Evolutionary conservation across 2,329 filamentous ascomycete species (phyloP).

Genomic region (Lomentospora prolificans): DNA sequence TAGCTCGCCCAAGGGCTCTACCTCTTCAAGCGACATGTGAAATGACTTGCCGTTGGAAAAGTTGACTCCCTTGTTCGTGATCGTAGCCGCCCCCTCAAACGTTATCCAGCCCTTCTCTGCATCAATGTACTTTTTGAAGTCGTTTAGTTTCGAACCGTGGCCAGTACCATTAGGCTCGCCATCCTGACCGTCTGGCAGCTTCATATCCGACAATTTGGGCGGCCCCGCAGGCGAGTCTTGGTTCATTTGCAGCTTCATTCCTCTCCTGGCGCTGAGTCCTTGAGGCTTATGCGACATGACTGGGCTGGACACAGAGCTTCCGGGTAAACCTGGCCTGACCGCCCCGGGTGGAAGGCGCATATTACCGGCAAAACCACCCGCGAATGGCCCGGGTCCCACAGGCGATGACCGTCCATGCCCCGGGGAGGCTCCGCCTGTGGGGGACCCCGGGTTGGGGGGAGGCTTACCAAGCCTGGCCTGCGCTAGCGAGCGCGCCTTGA

Average conservation of each 20-base stretch:
- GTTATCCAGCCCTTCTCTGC: slow-evolving; percentile 83
- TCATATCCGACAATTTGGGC: slow-evolving; percentile 3
- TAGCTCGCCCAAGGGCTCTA: slow-evolving; percentile 84
- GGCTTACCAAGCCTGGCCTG: slow-evolving; percentile 34
- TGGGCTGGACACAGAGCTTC: slow-evolving; percentile 33
- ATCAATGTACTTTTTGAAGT: slow-evolving; percentile 74
- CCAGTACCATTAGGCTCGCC: slow-evolving; percentile 23
- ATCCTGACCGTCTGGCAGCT: slow-evolving; percentile 6
- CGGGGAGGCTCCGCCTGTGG: slow-evolving; percentile 20
- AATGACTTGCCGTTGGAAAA: slow-evolving; percentile 86
- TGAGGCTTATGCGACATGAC: slow-evolving; percentile 11
- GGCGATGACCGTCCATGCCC: slow-evolving; percentile 16
- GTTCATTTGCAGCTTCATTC: slow-evolving; percentile 36
- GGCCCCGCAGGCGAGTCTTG: neutral
- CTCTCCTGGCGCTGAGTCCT: slow-evolving; percentile 57
- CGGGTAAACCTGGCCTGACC: neutral
- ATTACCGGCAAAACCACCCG: slow-evolving; percentile 33
- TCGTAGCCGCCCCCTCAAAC: slow-evolving; percentile 85
- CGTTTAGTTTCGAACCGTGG: slow-evolving; percentile 42
- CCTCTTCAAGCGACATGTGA: slow-evolving; percentile 89
- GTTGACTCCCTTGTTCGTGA: slow-evolving; percentile 82
- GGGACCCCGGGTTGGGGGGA: slow-evolving; percentile 19
- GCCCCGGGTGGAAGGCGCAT: slow-evolving; percentile 28
- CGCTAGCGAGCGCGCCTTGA: slow-evolving; percentile 37
- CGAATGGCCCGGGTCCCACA: slow-evolving; percentile 21